Percentiles rank a stretch among this genome's conserved stretches.
phyloP scores from a whole-genome alignment of 306 rosid genomes.

The Quercus variabilis region DNA sequence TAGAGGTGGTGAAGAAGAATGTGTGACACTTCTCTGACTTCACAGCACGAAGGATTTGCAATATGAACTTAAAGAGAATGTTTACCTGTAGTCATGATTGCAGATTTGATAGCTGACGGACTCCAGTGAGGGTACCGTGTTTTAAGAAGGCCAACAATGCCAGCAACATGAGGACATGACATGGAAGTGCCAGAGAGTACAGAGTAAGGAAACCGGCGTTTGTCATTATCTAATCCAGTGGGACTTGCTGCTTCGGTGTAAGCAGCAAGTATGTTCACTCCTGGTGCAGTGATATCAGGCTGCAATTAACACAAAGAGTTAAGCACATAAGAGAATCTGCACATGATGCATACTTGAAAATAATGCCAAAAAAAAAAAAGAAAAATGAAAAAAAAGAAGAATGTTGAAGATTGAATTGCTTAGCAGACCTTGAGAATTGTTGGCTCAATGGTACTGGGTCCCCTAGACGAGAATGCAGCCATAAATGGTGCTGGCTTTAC shows the following conservation, averaged over 20 bases:
- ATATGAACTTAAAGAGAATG: neutral
- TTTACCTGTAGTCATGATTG: slow-evolving; percentile 66
- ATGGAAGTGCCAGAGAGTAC: slow-evolving; percentile 52
- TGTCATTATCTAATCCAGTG: slow-evolving; percentile 18
- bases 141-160: slow-evolving; percentile 46
- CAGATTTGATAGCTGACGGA: slow-evolving; percentile 66
- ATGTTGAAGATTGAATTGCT: neutral
- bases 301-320: slow-evolving; percentile 19
- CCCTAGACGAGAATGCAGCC: slow-evolving; percentile 73
- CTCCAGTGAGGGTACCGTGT: slow-evolving; percentile 59
- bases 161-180: slow-evolving; percentile 71
- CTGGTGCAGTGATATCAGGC: slow-evolving; percentile 69
- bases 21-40: neutral
- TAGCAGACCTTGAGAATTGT: slow-evolving; percentile 53
- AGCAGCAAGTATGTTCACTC: slow-evolving; percentile 44
- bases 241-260: slow-evolving; percentile 13
- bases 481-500: slow-evolving; percentile 46
- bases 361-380: neutral
- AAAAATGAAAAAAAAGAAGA: neutral
- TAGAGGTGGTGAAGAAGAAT: neutral
- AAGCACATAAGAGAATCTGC: neutral
- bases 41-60: neutral
- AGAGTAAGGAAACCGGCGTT: slow-evolving; percentile 28
- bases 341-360: neutral
- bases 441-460: slow-evolving; percentile 45